These are phyloP conservation scores for Canariomyces notabilis DNA, from an alignment of 2,329 filamentous ascomycete species.

Conservation along the genomic window DNA sequence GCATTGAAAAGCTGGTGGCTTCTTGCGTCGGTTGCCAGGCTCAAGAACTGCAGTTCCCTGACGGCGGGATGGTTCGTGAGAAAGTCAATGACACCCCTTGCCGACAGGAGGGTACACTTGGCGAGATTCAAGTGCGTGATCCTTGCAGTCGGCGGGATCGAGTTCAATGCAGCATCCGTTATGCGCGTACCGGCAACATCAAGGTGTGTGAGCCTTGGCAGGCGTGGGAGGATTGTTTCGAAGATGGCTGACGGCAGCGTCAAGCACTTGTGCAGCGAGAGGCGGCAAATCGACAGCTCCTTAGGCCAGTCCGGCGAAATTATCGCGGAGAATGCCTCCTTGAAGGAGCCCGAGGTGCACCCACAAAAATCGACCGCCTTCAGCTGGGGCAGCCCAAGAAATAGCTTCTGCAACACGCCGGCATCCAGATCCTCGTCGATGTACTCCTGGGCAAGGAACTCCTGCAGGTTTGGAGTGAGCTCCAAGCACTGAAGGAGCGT, in stretches of 20 bases:
- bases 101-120: conserved; percentile 66
- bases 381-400: conserved; percentile 60
- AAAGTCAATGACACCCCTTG: conserved; percentile 64
- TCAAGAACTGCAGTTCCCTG: conserved; percentile 63
- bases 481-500: conserved; percentile 68
- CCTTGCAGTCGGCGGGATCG: conserved; percentile 64
- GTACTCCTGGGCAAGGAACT: conserved; percentile 77
- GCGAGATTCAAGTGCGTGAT: conserved; percentile 75
- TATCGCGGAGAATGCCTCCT: conserved; percentile 55
- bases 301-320: conserved; percentile 50
- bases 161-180: conserved; percentile 63
- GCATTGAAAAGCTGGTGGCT: conserved; percentile 67
- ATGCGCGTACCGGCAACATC: conserved; percentile 76
- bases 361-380: conserved; percentile 72
- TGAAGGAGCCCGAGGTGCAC: conserved; percentile 64
- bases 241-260: conserved; percentile 63
- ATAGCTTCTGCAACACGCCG: conserved; percentile 65
- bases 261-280: conserved; percentile 76
- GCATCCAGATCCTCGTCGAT: conserved; percentile 68
- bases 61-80: conserved; percentile 66
- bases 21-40: conserved; percentile 65
- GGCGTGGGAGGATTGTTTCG: conserved; percentile 65
- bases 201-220: conserved; percentile 66
- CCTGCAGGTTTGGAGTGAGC: conserved; percentile 66
- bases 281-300: conserved; percentile 55